These are phyloP conservation scores for Neurospora terricola DNA, from an alignment of 495 filamentous ascomycete species.

Conservation along the genomic window DNA sequence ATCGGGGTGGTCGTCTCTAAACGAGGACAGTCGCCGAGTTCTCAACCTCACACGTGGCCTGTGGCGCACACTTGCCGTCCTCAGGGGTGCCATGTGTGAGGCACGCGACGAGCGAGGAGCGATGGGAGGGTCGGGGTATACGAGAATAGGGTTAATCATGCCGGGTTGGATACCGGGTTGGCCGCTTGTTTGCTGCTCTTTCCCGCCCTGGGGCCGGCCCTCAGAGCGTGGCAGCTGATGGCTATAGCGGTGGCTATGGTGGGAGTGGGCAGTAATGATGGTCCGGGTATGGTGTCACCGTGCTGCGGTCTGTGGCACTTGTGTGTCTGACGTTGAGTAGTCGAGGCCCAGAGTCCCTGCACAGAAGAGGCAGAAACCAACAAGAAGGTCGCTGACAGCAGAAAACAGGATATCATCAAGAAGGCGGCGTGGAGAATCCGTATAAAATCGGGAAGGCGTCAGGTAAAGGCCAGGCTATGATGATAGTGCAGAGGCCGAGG, in stretches of 20 bases:
- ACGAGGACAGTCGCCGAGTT: conserved; percentile 25
- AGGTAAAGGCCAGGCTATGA: neutral
- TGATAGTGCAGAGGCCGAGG: neutral
- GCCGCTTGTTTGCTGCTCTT: conserved; percentile 6
- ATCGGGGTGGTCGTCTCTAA: conserved; percentile 34
- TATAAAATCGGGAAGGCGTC: neutral
- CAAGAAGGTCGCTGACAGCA: neutral
- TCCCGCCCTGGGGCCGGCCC: neutral
- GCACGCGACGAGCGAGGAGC: conserved; percentile 4
- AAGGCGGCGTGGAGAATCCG: neutral
- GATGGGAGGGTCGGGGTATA: conserved; percentile 13
- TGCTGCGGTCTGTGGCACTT: neutral
- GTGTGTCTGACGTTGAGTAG: neutral
- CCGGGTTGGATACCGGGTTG: neutral
- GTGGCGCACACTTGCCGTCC: conserved; percentile 25
- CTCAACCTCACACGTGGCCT: conserved; percentile 26
- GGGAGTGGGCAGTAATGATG: neutral
- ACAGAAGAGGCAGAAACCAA: neutral
- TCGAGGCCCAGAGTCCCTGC: neutral
- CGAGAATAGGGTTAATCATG: neutral
- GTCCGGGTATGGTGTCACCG: neutral
- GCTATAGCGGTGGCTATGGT: neutral
- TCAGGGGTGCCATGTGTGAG: conserved; percentile 24
- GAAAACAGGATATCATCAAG: neutral
- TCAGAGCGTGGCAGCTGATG: neutral